Conservation (phyloP, 768 basidiomycete species). For the Collybiopsis luxurians region DNA sequence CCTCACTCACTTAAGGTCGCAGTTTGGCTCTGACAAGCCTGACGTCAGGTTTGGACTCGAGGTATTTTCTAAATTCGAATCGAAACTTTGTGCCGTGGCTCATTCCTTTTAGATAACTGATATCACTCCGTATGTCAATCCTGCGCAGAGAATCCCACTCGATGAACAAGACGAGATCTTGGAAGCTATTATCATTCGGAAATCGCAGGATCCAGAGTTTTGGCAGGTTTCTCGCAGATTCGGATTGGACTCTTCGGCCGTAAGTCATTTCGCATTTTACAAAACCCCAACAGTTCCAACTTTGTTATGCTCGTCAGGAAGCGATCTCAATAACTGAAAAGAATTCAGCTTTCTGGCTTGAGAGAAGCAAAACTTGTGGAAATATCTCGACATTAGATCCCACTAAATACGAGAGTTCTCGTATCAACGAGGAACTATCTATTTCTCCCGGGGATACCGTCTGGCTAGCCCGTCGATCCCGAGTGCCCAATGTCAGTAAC, state of each 20-base stretch:
- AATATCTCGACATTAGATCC: conserved; percentile 15
- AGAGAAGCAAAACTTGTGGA: conserved; percentile 27
- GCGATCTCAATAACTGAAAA: conserved; percentile 44
- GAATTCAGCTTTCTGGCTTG: conserved; percentile 48
- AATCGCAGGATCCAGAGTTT: conserved; percentile 37
- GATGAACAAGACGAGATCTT: conserved; percentile 27
- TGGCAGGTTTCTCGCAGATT: conserved; percentile 38
- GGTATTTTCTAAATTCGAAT: conserved; percentile 1
- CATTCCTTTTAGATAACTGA: conserved; percentile 38
- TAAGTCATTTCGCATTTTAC: conserved; percentile 18
- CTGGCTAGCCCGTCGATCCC: conserved; percentile 54
- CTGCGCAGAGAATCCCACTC: conserved; percentile 19
- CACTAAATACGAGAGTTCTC: conserved; percentile 21
- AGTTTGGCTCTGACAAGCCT: conserved; percentile 96
- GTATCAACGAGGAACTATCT: conserved; percentile 39
- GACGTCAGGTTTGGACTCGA: conserved; percentile 35
- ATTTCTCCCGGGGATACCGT: conserved; percentile 52
- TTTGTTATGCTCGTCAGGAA: conserved; percentile 34
- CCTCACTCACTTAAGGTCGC: conserved; percentile 17
- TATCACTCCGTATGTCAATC: conserved; percentile 32
- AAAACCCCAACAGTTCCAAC: neutral
- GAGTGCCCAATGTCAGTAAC: conserved; percentile 48
- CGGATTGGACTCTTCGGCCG: conserved; percentile 23
- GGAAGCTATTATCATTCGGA: conserved; percentile 47
- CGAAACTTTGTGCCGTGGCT: neutral